phyloP scores from a whole-genome alignment of 2,329 filamentous ascomycete species.

The Paecilomyces formosus region DNA sequence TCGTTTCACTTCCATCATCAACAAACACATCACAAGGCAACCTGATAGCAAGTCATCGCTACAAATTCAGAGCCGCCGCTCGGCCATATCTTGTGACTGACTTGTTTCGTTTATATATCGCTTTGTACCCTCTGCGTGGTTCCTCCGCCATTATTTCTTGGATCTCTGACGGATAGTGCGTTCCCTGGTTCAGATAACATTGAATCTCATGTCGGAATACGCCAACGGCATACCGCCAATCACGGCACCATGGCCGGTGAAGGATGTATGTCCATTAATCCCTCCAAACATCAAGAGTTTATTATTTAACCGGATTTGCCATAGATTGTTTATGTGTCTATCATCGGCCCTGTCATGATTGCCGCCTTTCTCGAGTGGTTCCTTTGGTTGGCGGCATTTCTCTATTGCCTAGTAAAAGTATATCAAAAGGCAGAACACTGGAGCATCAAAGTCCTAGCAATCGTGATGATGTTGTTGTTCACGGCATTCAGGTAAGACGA shows the following conservation, averaged over 20 bases:
- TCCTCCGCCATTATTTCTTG: not conserved
- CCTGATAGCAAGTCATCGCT: not conserved
- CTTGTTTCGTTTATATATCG: not conserved
- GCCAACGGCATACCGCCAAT: conserved; percentile 9
- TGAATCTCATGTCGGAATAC: conserved; percentile 4
- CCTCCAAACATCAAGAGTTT: conserved; percentile 4
- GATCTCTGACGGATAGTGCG: no score
- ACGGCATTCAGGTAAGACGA: conserved; percentile 60
- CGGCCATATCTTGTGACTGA: not conserved
- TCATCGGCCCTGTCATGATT: conserved; percentile 74
- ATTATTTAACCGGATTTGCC: conserved; percentile 8
- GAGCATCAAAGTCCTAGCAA: conserved; percentile 70
- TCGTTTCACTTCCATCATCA: not conserved
- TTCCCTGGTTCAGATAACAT: not conserved
- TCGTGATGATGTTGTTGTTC: conserved; percentile 68
- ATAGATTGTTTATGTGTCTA: conserved; percentile 76
- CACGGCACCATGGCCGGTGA: conserved; percentile 24
- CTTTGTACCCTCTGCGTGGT: not conserved
- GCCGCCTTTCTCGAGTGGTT: conserved; percentile 89
- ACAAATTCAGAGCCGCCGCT: not conserved
- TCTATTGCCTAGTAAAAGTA: conserved; percentile 85
- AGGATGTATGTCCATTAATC: conserved; percentile 26
- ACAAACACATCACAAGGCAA: not conserved
- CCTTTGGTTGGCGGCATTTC: conserved; percentile 85
- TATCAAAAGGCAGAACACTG: conserved; percentile 84